These are phyloP conservation scores for Blastobotrys ciferrii DNA, from an alignment of 1,139 yeast genomes.

Conservation along the genomic window DNA sequence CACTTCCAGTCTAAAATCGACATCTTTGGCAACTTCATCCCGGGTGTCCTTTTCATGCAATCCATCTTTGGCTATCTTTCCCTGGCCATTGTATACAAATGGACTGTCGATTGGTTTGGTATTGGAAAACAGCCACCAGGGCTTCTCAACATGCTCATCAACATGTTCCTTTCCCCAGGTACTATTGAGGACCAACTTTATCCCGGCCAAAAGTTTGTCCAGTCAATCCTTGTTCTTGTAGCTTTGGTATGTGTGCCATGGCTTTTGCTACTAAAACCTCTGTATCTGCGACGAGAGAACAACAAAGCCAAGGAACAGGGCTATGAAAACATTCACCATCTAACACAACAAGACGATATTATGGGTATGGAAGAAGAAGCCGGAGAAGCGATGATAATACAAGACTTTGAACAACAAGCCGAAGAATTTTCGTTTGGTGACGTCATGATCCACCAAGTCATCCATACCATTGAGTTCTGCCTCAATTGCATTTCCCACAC, in stretches of 20 bases:
- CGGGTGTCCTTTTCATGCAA: constrained; percentile 93
- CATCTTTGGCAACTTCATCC: constrained; percentile 88
- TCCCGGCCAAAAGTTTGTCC: constrained; percentile 80
- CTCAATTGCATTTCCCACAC: constrained; percentile 97
- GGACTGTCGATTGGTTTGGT: constrained; percentile 91
- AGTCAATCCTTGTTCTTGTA: constrained; percentile 64
- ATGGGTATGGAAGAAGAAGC: constrained; percentile 38
- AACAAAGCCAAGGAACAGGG: constrained; percentile 31
- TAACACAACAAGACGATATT: constrained; percentile 26
- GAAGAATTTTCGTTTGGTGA: constrained; percentile 80
- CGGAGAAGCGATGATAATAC: constrained; percentile 37
- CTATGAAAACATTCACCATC: constrained; percentile 31
- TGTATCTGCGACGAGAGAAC: constrained; percentile 55
- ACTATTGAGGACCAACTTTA: constrained; percentile 77
- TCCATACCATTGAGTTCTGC: constrained; percentile 97
- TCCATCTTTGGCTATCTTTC: constrained; percentile 91
- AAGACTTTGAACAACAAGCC: constrained; percentile 34
- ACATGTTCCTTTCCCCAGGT: constrained; percentile 95
- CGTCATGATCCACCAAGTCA: constrained; percentile 94
- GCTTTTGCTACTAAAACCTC: constrained; percentile 85
- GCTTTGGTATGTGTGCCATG: constrained; percentile 95
- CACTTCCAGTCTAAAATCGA: constrained; percentile 77
- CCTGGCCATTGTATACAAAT: constrained; percentile 81
- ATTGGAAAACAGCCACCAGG: constrained; percentile 83
- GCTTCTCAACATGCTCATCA: constrained; percentile 86